Evolutionary conservation across 441 rosid species (phyloP).

Genomic region (Euphorbia schlechtendalii): DNA sequence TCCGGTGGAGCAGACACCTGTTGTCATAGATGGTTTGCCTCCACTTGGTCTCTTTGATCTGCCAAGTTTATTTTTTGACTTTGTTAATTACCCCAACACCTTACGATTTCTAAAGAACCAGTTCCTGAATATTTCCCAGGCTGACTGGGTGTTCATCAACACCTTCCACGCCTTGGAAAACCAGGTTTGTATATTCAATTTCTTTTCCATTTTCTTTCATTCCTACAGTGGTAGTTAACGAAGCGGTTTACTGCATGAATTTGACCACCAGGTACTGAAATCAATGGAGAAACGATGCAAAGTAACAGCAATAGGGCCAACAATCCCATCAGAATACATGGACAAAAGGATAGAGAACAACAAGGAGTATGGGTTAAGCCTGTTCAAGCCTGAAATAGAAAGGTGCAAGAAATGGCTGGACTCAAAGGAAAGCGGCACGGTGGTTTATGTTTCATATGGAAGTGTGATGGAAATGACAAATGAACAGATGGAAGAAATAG

Average conservation of each 20-base stretch:
- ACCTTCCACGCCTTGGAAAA: slow-evolving; percentile 5
- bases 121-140: not conserved
- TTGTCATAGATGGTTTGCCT: not conserved
- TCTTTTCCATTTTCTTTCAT: not conserved
- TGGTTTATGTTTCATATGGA: slow-evolving; percentile 46
- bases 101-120: not conserved
- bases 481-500: slow-evolving; percentile 42
- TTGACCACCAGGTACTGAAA: not conserved
- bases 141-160: slow-evolving; percentile 11
- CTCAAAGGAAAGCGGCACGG: slow-evolving; percentile 29
- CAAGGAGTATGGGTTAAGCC: slow-evolving; percentile 29
- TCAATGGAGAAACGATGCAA: slow-evolving; percentile 13
- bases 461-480: slow-evolving; percentile 31
- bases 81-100: not conserved
- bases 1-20: not conserved
- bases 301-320: slow-evolving; percentile 23
- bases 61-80: not conserved
- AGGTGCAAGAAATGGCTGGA: slow-evolving; percentile 40
- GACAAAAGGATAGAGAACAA: slow-evolving; percentile 27
- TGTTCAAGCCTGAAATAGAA: slow-evolving; percentile 28
- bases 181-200: not conserved
- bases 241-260: too few species aligned
- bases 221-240: not conserved
- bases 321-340: slow-evolving; percentile 29
- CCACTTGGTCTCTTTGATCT: not conserved